These are phyloP conservation scores for Orbilia brochopaga DNA, from an alignment of 2,329 filamentous ascomycete genomes.

Conservation along the genomic window DNA sequence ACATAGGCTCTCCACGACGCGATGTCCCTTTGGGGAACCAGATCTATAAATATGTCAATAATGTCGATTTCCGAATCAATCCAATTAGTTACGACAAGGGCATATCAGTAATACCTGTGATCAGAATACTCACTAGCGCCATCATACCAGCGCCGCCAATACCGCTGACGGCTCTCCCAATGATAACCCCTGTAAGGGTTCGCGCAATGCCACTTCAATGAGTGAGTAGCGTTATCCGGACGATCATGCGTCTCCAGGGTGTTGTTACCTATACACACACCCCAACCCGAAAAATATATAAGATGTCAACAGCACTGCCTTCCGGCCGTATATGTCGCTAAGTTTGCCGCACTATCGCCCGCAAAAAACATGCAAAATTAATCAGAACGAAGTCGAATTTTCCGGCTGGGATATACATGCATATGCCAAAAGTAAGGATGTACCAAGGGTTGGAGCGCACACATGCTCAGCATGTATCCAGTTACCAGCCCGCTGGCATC, in stretches of 20 bases:
- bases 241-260: too few species aligned
- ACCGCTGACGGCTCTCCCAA: conserved; percentile 56
- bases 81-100: too few species aligned
- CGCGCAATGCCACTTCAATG: conserved; percentile 43
- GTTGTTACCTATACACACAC: too few species aligned
- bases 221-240: neutral
- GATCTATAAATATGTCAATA: too few species aligned
- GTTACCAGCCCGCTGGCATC: conserved; percentile 46
- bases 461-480: conserved; percentile 38
- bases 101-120: too few species aligned
- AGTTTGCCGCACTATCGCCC: conserved; percentile 76
- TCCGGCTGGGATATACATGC: too few species aligned
- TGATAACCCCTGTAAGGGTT: too few species aligned
- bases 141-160: conserved; percentile 54
- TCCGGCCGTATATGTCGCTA: conserved; percentile 74
- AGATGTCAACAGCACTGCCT: conserved; percentile 68
- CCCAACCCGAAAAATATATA: conserved; percentile 72
- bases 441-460: conserved; percentile 37
- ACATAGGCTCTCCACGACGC: conserved; percentile 65
- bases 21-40: conserved; percentile 61
- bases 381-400: too few species aligned
- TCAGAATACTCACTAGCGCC: conserved; percentile 62
- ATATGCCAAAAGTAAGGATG: too few species aligned
- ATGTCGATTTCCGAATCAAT: too few species aligned
- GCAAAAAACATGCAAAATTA: too few species aligned